Evolutionary conservation across 2,329 filamentous ascomycete genomes (phyloP).

Genomic region (Parascedosporium putredinis): DNA sequence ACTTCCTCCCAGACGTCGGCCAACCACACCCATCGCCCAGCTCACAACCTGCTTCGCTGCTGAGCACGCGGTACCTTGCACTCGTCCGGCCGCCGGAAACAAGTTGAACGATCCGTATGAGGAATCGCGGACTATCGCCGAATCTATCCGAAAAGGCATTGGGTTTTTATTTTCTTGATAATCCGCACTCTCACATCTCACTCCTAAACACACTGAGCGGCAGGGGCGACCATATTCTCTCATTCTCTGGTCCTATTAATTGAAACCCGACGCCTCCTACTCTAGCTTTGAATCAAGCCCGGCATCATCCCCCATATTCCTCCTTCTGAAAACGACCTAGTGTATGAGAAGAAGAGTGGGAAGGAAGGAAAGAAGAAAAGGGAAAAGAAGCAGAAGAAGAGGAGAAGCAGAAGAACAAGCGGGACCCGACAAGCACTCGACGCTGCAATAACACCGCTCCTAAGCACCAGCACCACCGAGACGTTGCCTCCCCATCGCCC

Average conservation of each 20-base stretch:
- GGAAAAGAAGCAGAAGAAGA: no score
- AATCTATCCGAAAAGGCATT: constrained; percentile 15
- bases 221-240: neutral
- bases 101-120: constrained; percentile 30
- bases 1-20: constrained; percentile 24
- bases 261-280: neutral
- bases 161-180: constrained; percentile 16
- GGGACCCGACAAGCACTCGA: neutral
- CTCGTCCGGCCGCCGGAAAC: constrained; percentile 20
- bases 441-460: neutral
- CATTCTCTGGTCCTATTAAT: neutral
- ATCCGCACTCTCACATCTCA: neutral
- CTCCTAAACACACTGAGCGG: neutral
- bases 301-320: neutral
- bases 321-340: neutral
- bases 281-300: neutral
- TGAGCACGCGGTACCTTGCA: constrained; percentile 19
- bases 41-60: constrained; percentile 8
- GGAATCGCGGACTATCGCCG: constrained; percentile 20
- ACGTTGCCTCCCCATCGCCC: neutral
- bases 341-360: neutral
- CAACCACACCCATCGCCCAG: constrained; percentile 5
- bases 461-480: neutral
- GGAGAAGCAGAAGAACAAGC: no score
- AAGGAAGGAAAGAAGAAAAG: no score